Evolutionary conservation across 805 yeast genomes (phyloP).

Genomic region (Candida insectorum): DNA sequence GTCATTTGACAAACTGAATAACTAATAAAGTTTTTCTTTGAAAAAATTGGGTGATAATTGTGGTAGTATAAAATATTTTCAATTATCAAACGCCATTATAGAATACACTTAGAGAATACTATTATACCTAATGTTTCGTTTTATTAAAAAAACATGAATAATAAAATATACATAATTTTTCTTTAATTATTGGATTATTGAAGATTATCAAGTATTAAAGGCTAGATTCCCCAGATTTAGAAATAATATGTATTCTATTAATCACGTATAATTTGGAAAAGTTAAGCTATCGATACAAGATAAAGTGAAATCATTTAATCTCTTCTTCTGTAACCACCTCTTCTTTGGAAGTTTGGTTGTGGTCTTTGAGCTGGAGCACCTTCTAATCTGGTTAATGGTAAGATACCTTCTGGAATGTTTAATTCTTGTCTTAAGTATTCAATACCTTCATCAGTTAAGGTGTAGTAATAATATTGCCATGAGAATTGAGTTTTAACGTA

Average conservation of each 20-base stretch:
- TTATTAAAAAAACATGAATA: constrained; percentile 14
- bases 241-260: too few species aligned
- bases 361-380: constrained; percentile 83
- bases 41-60: too few species aligned
- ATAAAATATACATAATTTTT: constrained; percentile 12
- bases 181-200: too few species aligned
- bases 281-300: too few species aligned
- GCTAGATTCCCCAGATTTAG: too few species aligned
- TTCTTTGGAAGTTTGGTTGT: constrained; percentile 44
- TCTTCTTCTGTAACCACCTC: constrained; percentile 62
- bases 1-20: too few species aligned
- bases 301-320: constrained; percentile 28
- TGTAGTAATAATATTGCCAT: constrained; percentile 99
- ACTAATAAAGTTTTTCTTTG: too few species aligned
- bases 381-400: constrained; percentile 97
- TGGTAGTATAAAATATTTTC: too few species aligned
- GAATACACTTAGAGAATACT: too few species aligned
- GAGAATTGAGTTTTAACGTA: constrained; percentile 99
- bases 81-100: too few species aligned
- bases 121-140: constrained; percentile 15
- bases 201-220: too few species aligned
- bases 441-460: constrained; percentile 99
- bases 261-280: too few species aligned
- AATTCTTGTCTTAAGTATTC: constrained; percentile 97
- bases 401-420: constrained; percentile 97